Base-by-base conservation (phyloP, 208 protist genomes). In the Acanthamoeba divionensis region DNA sequence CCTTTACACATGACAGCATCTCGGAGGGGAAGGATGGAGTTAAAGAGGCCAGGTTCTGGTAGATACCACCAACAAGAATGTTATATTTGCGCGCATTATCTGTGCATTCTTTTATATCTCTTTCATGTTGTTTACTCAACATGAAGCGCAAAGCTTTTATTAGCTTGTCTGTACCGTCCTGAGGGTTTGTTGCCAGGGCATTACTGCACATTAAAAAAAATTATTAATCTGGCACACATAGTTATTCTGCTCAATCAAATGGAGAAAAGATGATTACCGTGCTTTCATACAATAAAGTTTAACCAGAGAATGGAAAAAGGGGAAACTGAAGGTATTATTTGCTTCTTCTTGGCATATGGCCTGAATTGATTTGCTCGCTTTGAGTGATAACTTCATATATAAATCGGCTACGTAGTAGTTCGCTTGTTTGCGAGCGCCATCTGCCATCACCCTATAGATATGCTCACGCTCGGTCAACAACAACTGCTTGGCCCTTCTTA, bases 231-330 rank as follows among this genome's bases (percentile, higher is more conserved):
- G 21, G 67, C 73, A 63, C 21, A 21, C 0, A 48, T 36, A 13
- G 62, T 7, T 7, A 18, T 44, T 33, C 3, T 50, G 41, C 3
- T n/a, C 12, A 29, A 12, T 5, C 7, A 21, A 26, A 41, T 21
- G 21, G 9, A 89, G 18, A 79, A 47, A 45, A 1, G 45, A 21
- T 1, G 26, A 41, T 13, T 90, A 86, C 41, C 73, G 83, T 36
- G 93, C 93, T 44, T 95, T 95, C 6, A 90, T 13, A 57, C 77
- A 92, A 38, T 94, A 94, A 38, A 95, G 86, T 44, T 95, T 94
- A 7, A 95, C 91, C 0, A 95, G 44, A 2, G 93, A 94, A 48
- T 80, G 85, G 47, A 95, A 94, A 21, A 94, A 86, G 33, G 77
- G 65, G 62, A 94, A 95, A 44, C 91, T 85, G 36, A 91, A 93